A percentile compares a stretch with the other conserved stretches of the same genome.
phyloP scores from a whole-genome alignment of 1,284 basidiomycete species.

The Blastosporella zonata region DNA sequence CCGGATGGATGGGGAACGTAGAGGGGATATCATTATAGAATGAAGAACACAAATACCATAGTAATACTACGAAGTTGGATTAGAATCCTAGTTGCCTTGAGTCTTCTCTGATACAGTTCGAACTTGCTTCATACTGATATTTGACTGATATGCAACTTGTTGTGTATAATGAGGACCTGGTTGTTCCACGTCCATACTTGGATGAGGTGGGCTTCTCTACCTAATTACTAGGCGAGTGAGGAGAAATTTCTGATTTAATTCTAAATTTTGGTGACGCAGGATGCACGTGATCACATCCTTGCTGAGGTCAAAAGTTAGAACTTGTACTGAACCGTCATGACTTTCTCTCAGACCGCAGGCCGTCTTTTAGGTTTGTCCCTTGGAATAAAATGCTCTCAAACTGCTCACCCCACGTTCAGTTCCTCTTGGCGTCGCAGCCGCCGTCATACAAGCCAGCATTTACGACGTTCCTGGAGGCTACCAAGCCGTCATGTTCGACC shows the following conservation, averaged over 20 bases:
- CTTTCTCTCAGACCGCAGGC: conserved; percentile 44
- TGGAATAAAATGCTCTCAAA: neutral
- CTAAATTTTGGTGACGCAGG: too few relatives aligned
- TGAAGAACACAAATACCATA: conserved; percentile 18
- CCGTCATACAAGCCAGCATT: conserved; percentile 71
- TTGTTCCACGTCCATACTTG: too few relatives aligned
- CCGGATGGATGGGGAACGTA: conserved; percentile 73
- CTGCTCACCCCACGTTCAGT: conserved; percentile 43
- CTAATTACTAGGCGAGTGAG: too few relatives aligned
- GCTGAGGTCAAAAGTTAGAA: neutral
- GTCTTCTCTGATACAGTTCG: too few relatives aligned
- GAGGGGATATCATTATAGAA: conserved; percentile 46
- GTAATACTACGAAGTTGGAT: too few relatives aligned
- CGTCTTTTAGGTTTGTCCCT: conserved; percentile 44
- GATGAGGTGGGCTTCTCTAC: too few relatives aligned
- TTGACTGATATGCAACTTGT: too few relatives aligned
- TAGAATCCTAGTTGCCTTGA: too few relatives aligned
- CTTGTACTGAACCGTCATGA: conserved; percentile 31
- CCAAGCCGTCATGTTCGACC: conserved; percentile 97
- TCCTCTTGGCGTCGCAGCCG: conserved; percentile 69
- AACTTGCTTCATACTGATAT: too few relatives aligned
- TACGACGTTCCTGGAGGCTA: conserved; percentile 95
- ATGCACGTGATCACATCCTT: too few relatives aligned
- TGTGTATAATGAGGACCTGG: too few relatives aligned
- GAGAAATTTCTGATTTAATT: too few relatives aligned